Evolutionary conservation across 345 rosid species (phyloP).

Genomic region (Xanthoceras sorbifolium): DNA sequence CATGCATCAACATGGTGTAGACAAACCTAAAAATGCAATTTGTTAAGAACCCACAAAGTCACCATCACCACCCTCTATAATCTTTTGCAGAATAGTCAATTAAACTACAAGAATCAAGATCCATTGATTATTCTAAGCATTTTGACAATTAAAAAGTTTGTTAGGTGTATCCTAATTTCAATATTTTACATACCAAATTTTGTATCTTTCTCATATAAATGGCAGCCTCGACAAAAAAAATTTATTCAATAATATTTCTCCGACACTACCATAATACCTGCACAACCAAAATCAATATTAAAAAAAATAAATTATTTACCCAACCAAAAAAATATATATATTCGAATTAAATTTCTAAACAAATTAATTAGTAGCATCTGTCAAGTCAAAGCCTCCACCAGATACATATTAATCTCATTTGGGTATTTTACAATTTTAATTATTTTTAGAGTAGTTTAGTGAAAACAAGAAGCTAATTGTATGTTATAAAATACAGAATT

Average conservation of each 20-base stretch:
- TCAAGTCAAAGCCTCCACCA: not conserved
- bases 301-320: not conserved
- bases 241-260: not conserved
- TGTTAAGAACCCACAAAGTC: not conserved
- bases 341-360: not conserved
- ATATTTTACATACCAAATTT: conserved; percentile 1
- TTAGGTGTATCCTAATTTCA: not conserved
- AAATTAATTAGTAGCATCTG: not conserved
- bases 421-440: not conserved
- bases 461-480: not conserved
- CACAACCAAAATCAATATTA: not conserved
- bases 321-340: not conserved
- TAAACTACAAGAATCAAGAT: not conserved
- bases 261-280: not conserved
- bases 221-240: not conserved
- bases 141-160: not conserved
- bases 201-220: not conserved
- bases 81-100: conserved; percentile 3
- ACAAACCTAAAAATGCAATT: not conserved
- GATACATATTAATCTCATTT: not conserved
- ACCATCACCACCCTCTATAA: not conserved
- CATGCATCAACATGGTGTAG: not conserved
- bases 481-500: too few species aligned
- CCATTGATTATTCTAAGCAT: not conserved
- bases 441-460: not conserved